These are phyloP conservation scores for Aspergillus ustus DNA, from an alignment of 2,329 filamentous ascomycete species.

Conservation along the genomic window DNA sequence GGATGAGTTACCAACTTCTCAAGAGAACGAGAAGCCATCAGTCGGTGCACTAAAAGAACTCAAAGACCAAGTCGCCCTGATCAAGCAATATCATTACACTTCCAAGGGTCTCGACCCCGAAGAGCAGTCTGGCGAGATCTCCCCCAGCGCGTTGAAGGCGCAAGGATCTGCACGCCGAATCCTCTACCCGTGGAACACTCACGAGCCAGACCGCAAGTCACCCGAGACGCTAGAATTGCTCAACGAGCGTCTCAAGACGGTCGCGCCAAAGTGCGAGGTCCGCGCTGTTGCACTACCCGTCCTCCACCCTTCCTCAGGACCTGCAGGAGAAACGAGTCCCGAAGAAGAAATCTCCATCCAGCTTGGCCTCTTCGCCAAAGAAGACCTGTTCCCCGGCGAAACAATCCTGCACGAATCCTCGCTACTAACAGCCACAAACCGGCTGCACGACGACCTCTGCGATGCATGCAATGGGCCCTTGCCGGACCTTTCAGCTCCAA, in stretches of 20 bases:
- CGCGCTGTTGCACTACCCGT: conserved; percentile 75
- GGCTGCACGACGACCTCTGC: conserved; percentile 82
- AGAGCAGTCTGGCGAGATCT: conserved; percentile 22
- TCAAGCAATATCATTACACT: conserved; percentile 32
- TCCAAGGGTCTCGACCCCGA: conserved; percentile 7
- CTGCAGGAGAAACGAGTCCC: conserved; percentile 15
- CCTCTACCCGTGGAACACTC: conserved; percentile 66
- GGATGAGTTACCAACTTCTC: conserved; percentile 23
- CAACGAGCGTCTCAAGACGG: conserved; percentile 69
- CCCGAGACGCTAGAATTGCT: conserved; percentile 65
- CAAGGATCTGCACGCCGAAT: conserved; percentile 55
- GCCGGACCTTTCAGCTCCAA: conserved; percentile 57
- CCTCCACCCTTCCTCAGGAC: conserved; percentile 53
- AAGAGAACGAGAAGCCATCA: conserved; percentile 12
- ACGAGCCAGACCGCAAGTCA: conserved; percentile 63
- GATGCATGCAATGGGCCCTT: conserved; percentile 83
- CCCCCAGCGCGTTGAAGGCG: conserved; percentile 37
- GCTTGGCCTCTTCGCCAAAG: conserved; percentile 85
- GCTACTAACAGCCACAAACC: conserved; percentile 85
- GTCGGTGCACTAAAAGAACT: conserved; percentile 21
- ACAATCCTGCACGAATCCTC: conserved; percentile 80
- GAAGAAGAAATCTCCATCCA: conserved; percentile 63
- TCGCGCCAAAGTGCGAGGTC: conserved; percentile 83
- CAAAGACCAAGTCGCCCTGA: conserved; percentile 33
- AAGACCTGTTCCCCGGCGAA: conserved; percentile 77